phyloP scores from a whole-genome alignment of 306 rosid genomes.

The Acacia confusa region DNA sequence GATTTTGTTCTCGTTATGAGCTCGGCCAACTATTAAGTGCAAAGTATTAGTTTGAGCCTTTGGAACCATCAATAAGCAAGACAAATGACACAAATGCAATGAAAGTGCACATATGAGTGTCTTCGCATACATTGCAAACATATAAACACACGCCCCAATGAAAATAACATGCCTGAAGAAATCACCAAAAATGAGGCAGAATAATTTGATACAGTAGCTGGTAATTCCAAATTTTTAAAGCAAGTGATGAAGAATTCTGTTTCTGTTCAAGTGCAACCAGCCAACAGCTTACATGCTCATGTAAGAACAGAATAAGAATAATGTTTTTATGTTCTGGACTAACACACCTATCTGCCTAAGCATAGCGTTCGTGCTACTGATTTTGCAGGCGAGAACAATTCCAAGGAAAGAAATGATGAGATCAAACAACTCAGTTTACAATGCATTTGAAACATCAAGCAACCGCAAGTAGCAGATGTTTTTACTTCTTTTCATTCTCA shows the following conservation, averaged over 20 bases:
- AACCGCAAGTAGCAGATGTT: slow-evolving; percentile 8
- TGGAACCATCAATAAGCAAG: not conserved
- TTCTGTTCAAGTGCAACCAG: slow-evolving; percentile 13
- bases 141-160: not conserved
- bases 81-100: not conserved
- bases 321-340: slow-evolving; percentile 10
- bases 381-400: slow-evolving; percentile 8
- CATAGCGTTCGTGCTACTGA: slow-evolving; percentile 19
- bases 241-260: slow-evolving; percentile 13
- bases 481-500: slow-evolving; percentile 51
- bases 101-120: not conserved
- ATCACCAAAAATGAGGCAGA: slow-evolving; percentile 10
- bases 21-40: not conserved
- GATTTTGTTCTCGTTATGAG: not conserved
- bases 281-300: slow-evolving; percentile 14
- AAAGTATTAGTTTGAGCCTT: not conserved
- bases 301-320: slow-evolving; percentile 7
- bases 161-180: slow-evolving; percentile 2
- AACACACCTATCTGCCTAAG: slow-evolving; percentile 18
- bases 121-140: not conserved
- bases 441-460: slow-evolving; percentile 21
- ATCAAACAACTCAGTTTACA: slow-evolving; percentile 23
- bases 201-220: not conserved
- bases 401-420: not conserved
- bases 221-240: slow-evolving; percentile 14